Conservation (phyloP, 441 rosid species). For the Erysimum cheiri region DNA sequence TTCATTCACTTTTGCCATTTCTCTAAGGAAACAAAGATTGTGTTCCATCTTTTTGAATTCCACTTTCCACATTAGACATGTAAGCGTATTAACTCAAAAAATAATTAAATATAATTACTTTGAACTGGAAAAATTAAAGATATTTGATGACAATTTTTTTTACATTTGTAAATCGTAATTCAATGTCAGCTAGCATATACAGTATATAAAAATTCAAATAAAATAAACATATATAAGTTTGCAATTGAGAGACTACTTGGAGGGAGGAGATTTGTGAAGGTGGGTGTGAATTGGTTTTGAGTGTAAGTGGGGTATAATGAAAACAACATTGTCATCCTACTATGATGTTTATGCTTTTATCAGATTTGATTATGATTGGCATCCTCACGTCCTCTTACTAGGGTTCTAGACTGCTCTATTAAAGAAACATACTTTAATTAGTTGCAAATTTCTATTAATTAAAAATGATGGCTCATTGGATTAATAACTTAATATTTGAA, state of each 20-base stretch:
- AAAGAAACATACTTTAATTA: neutral
- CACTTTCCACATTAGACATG: neutral
- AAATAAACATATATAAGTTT: neutral
- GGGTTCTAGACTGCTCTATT: neutral
- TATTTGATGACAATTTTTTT: neutral
- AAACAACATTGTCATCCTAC: conserved; percentile 27
- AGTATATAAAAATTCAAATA: neutral
- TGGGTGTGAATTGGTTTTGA: conserved; percentile 20
- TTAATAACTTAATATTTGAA: neutral
- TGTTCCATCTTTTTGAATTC: neutral
- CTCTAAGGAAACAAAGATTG: conserved; percentile 3
- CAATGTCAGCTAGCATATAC: neutral
- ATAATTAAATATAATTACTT: neutral
- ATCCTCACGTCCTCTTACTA: conserved; percentile 13
- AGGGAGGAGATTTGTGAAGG: conserved; percentile 22
- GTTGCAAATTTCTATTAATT: neutral
- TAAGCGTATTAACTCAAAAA: neutral
- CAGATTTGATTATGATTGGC: conserved; percentile 27
- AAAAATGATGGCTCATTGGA: neutral
- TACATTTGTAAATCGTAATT: neutral
- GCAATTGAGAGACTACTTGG: neutral
- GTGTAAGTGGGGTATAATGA: conserved; percentile 25
- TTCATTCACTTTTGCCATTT: conserved; percentile 10
- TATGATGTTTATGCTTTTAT: conserved; percentile 27
- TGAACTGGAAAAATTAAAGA: neutral